Base-by-base conservation (phyloP, 257 asterid species). In the Coffea eugenioides region DNA sequence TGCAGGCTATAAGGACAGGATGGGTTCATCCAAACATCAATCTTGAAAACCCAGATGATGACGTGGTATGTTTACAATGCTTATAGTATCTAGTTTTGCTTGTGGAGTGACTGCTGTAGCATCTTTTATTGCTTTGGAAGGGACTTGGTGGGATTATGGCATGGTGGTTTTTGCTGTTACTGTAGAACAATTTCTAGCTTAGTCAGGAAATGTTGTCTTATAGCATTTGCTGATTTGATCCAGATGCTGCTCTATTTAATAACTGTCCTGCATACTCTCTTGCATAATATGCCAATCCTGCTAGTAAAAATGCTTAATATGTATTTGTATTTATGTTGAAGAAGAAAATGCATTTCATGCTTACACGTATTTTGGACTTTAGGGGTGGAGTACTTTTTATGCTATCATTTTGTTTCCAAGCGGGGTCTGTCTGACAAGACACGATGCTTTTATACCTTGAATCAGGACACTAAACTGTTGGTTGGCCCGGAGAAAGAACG, bases 1-100 rank as follows among this genome's bases (percentile, higher is more conserved):
- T 85, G 84, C 81, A 95, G 99, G 99, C 99, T 20, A 95, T 95
- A 71, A 87, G 96, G 79, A 92, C 92, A 3, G 99, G 99, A 69
- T 95, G 97, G 98, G 84, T 95, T 83, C 99, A 95, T 91, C 99
- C 99, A 74, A 95, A 95, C 87, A 88, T 92, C 87, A 95, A 95
- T 80, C 98, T 95, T 83, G 98, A 95, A 83, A 88, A 85, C 84
- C 98, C 98, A 72, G 99, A 95, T 78, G 90, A 86, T 74, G 92
- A 89, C n/a, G 97, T 95, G 98, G 99, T 95, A 92, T 82, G 96
- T 77, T 76, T 57, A 57, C 64, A 61, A 69, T n/a, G 49, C 45
- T 36, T 69, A 4, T 39, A 34, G 12, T 78, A 56, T 65, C 76
- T 70, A 61, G 12, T 45, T 49, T 67, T 43, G 13, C 20, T 75